A percentile compares a stretch with the other conserved stretches of the same genome.
These are phyloP conservation scores for Camelina sativa DNA, from an alignment of 345 rosid genomes.

Conservation along the genomic window DNA sequence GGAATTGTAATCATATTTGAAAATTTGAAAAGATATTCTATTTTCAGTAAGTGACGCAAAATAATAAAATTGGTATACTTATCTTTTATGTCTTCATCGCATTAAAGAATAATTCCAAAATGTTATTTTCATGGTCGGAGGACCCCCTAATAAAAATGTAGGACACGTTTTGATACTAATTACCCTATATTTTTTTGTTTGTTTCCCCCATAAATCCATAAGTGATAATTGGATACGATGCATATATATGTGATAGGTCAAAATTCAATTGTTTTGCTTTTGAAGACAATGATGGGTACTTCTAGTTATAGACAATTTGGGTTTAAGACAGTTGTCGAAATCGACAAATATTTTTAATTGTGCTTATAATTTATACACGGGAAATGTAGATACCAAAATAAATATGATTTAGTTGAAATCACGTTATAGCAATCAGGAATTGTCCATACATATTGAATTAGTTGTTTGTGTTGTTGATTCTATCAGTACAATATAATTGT, in stretches of 20 bases:
- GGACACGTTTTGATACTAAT: conserved; percentile 37
- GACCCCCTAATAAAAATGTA: conserved; percentile 21
- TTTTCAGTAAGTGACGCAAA: not conserved
- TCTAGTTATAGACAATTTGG: conserved; percentile 23
- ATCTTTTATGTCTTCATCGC: conserved; percentile 17
- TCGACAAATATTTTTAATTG: conserved; percentile 32
- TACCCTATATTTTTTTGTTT: conserved; percentile 22
- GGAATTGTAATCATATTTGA: not conserved
- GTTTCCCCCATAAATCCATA: not conserved
- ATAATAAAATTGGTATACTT: conserved; percentile 13
- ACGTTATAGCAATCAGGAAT: not conserved
- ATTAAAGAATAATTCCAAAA: conserved; percentile 15
- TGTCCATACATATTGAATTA: conserved; percentile 17
- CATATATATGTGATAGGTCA: conserved; percentile 26
- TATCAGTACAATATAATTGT: not conserved
- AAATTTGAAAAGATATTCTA: not conserved
- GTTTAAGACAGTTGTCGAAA: conserved; percentile 23
- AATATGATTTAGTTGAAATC: conserved; percentile 21
- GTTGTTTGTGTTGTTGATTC: not conserved
- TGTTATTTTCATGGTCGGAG: conserved; percentile 33
- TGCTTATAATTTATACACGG: not conserved
- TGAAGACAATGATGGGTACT: conserved; percentile 26
- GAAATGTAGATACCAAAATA: conserved; percentile 25
- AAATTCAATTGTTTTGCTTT: conserved; percentile 33
- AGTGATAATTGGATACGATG: conserved; percentile 10